phyloP scores from a whole-genome alignment of 495 filamentous ascomycete species.

The Bacidia gigantensis region DNA sequence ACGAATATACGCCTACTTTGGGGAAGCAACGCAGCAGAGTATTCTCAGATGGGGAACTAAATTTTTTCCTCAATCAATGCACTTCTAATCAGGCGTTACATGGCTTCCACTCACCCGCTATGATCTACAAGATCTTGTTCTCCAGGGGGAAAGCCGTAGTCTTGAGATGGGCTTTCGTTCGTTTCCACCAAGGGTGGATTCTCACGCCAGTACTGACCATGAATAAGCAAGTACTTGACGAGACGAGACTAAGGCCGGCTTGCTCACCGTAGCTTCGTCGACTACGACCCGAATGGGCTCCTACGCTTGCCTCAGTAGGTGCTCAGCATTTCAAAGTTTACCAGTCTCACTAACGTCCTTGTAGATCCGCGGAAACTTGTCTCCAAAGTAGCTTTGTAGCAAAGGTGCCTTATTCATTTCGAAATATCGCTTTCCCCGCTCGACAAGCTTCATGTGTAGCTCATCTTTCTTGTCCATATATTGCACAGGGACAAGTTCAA shows the following conservation, averaged over 20 bases:
- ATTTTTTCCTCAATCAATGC: too few species aligned
- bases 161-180: slow-evolving; percentile 4
- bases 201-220: slow-evolving; percentile 10
- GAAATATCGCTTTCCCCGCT: slow-evolving; percentile 10
- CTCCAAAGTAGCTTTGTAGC: slow-evolving; percentile 13
- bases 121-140: slow-evolving; percentile 11
- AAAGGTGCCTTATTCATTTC: slow-evolving; percentile 11
- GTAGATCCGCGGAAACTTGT: slow-evolving; percentile 10
- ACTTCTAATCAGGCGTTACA: too few species aligned
- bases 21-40: slow-evolving; percentile 13
- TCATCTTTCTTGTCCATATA: slow-evolving; percentile 8
- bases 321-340: background rate
- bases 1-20: slow-evolving; percentile 13
- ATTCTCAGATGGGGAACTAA: slow-evolving; percentile 4
- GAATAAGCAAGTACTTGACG: too few species aligned
- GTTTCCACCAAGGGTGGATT: background rate
- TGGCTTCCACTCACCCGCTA: too few species aligned
- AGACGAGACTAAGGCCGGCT: too few species aligned
- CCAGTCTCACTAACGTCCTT: slow-evolving; percentile 7
- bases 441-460: slow-evolving; percentile 10
- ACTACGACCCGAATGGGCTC: slow-evolving; percentile 12
- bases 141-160: slow-evolving; percentile 10
- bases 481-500: slow-evolving; percentile 10
- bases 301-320: background rate
- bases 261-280: slow-evolving; percentile 12